Evolutionary conservation across 371 early-diverging fungal genomes (phyloP), one percentile per base, ranked within the genome.

Genomic region (Haplosporangium sp.): DNA sequence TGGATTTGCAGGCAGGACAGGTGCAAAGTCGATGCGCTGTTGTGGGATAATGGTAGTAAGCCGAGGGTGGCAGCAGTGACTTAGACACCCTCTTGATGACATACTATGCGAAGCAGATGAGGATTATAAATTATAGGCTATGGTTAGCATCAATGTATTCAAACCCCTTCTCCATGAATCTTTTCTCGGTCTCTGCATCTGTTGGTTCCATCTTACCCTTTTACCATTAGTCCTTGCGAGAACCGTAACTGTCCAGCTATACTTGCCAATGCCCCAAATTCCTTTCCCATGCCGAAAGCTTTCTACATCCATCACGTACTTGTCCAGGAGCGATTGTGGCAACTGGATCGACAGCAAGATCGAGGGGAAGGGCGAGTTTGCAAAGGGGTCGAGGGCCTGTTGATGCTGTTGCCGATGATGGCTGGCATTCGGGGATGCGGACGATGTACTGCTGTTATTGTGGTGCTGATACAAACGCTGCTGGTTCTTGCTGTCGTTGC

Each of bases 1-100:
- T 59, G 4, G 77, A 71, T 38, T 70, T 77, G 71, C 77, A 77
- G 14, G 77, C 77, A 0, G 77, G 77, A 40, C 77, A 77, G 23
- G 77, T 77, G 54, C 77, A 77, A 6, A 77, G 64, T 37, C 46
- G 67, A 54, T 77, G 77, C 12, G 77, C 77, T 8, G 77, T 77
- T 13, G 72, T 77, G 40, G 77, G 77, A n/a, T 77, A 77, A 9
- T 67, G 77, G 41, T 77, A 77, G 48, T 77, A 77, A 7, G 77
- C 77, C 29, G 71, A 67, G 18, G 77, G 77, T 9, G 77, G 77
- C 38, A 77, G 16, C 37, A 67, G 63, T 8, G 72, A 47, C 53
- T 77, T 77, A 40, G 77, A 66, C 13, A 77, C 77, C 48, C 67
- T 38, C 56, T 77, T 77, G 64, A 77, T 71, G 18, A 77, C 77